phyloP scores from a whole-genome alignment of 805 yeast species.

The Starmerella scarabaei region DNA sequence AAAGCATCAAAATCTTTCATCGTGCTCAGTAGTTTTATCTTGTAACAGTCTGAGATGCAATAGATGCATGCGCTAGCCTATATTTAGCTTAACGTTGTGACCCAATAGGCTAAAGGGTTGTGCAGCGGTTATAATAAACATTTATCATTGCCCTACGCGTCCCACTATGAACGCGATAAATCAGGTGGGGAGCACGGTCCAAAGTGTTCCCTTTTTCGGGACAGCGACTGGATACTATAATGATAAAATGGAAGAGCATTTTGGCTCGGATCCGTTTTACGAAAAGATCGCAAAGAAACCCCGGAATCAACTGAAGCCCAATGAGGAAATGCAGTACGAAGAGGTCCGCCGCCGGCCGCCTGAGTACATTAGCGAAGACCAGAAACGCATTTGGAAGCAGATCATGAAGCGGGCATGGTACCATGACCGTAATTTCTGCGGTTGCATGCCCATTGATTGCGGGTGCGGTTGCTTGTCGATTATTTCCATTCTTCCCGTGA shows the following conservation, averaged over 20 bases:
- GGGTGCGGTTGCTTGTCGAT: constrained; percentile 73
- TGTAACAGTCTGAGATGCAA: too few relatives aligned
- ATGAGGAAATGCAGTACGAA: constrained; percentile 39
- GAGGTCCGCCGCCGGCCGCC: constrained; percentile 33
- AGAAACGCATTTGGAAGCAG: constrained; percentile 55
- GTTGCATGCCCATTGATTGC: constrained; percentile 41
- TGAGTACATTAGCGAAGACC: constrained; percentile 41
- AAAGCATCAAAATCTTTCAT: too few relatives aligned
- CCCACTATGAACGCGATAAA: constrained; percentile 9
- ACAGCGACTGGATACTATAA: constrained; percentile 45
- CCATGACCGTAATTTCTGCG: constrained; percentile 60
- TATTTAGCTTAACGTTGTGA: too few relatives aligned
- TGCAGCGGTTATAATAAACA: too few relatives aligned
- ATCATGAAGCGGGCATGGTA: constrained; percentile 74
- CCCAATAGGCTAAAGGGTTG: too few relatives aligned
- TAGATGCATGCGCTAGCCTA: too few relatives aligned
- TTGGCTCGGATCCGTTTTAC: constrained; percentile 35
- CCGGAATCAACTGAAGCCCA: constrained; percentile 3
- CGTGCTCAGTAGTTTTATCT: too few relatives aligned
- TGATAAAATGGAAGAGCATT: constrained; percentile 52
- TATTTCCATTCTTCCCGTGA: constrained; percentile 55
- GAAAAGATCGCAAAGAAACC: constrained; percentile 33
- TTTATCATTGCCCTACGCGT: too few relatives aligned
- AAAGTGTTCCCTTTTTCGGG: constrained; percentile 47
- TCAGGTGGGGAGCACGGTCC: constrained; percentile 23